phyloP scores from a whole-genome alignment of 139 green algal species.

The Monoraphidium neglectum region DNA sequence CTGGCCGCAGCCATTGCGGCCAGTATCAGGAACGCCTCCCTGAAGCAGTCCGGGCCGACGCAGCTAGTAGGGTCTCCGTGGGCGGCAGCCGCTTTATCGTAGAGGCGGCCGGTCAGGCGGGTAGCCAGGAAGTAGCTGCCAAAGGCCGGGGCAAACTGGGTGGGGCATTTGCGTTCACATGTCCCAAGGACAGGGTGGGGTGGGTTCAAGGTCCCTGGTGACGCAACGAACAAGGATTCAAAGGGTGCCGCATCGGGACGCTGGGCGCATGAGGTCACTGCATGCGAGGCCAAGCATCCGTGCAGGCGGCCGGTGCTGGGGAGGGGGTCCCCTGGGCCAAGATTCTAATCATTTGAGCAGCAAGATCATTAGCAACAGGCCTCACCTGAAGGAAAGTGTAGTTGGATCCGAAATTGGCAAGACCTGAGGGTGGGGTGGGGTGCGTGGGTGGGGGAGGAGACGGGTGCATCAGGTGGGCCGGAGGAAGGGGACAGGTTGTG shows the following conservation, averaged over 20 bases:
- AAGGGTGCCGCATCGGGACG: too few species aligned
- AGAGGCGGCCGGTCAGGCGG: conserved; percentile 44
- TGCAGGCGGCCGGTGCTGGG: too few species aligned
- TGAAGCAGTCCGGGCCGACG: conserved; percentile 24
- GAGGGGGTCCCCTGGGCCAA: too few species aligned
- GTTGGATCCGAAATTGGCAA: conserved; percentile 62
- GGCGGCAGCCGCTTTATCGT: conserved; percentile 34
- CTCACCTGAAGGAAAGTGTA: conserved; percentile 50
- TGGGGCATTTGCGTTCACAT: neutral
- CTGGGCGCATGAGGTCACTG: too few species aligned
- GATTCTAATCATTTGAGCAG: neutral
- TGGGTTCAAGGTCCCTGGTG: neutral
- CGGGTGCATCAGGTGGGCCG: too few species aligned
- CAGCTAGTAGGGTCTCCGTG: conserved; percentile 16
- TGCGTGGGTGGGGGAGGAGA: too few species aligned
- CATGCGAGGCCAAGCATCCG: too few species aligned
- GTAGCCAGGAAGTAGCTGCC: conserved; percentile 54
- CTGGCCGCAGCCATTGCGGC: conserved; percentile 6
- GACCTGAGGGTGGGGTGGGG: conserved; percentile 18
- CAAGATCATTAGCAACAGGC: neutral
- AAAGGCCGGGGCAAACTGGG: conserved; percentile 44
- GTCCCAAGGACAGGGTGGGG: neutral
- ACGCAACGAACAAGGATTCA: too few species aligned
- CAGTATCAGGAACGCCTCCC: conserved; percentile 19
- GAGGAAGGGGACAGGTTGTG: too few species aligned